Base-by-base conservation (phyloP, 1,284 basidiomycete species). In the Anthracocystis walkeri region DNA sequence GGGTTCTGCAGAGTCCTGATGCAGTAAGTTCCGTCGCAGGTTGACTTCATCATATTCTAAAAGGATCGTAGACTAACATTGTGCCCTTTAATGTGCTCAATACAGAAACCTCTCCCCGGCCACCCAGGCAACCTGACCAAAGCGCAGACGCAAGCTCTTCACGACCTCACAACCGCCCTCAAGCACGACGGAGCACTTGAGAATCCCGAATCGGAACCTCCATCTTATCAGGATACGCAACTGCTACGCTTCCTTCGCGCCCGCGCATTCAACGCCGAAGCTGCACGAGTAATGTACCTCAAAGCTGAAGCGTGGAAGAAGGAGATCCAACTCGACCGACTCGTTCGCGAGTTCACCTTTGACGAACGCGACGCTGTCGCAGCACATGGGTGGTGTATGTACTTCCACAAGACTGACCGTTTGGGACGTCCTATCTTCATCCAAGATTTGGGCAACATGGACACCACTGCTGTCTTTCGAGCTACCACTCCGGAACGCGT, bases 381-480 rank as follows among this genome's bases (percentile, higher is more conserved):
- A 0, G 31, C 63, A 6, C 52, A 67, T 20, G 83, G 83, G 16
- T 84, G 83, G 83, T 68, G 77, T 48, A 84, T 84, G 83, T 84
- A 84, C 60, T 84, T 84, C 49, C 83, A 84, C 78, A 77, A 78
- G 44, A 75, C 66, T 11, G 83, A 84, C 62, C 60, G 64, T 40
- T 58, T 81, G 1, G 81, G 82, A 11, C 69, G 83, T 3, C 83
- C 83, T 6, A 81, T 84, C 41, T 84, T 84, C 49, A 71, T 84
- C 41, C 83, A 84, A 64, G 82, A 83, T 53, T 55, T 84, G 27
- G 75, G 77, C 44, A 68, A 77, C 49, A 66, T 84, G 64, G 72
- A 84, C 29, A 41, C 68, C 4, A 68, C 69, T 42, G 53, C 61
- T 8, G 70, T 84, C 1, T 82, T 84, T 41, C 44, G 49, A 5